Base-by-base conservation (phyloP, 306 rosid species). In the Prunus fruticosa region DNA sequence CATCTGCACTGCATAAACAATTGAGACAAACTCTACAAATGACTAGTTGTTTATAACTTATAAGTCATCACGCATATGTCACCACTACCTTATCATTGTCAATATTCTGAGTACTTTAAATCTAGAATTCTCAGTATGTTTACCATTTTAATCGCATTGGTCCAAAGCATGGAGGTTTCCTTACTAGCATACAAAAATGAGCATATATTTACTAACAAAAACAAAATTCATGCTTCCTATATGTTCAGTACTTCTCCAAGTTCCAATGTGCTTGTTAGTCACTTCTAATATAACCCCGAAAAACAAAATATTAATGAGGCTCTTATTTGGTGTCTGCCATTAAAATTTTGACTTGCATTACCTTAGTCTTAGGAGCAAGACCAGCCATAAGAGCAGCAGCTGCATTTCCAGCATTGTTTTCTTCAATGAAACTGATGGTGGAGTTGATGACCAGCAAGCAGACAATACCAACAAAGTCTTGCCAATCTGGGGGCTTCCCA, bases 321-420 rank as follows among this genome's bases (percentile, higher is more conserved):
- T 28, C 72, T 3, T 1, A 3, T 20, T 4, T 25, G 11, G 27
- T 30, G 3, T 15, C 12, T 64, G 52, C 38, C 71, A 69, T 14
- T 32, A 25, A 25, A 25, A 25, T 25, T 25, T 25, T 25, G 27
- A 25, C 27, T 25, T 25, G 27, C 27, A 43, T 79, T 82, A 95
- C 98, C 97, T 95, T 95, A 20, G 98, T 87, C 76, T 95, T 95
- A 4, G 98, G 98, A 71, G 98, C 98, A 86, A 95, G 98, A 79
- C 98, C 92, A 60, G 97, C 97, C 98, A 95, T 95, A 52, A 95
- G 98, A 20, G 98, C 98, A 43, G 98, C 98, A 32, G 98, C 98
- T 20, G 98, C 98, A 84, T 95, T 95, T 49, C 98, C 98, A 2
- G 98, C 98, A 78, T 95, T 95, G 67, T 95, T 95, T 82, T 95